Percentiles rank a stretch among this genome's conserved stretches.
Conservation (phyloP, 2,329 filamentous ascomycete species). For the Chrysosporium keratinophilum region DNA sequence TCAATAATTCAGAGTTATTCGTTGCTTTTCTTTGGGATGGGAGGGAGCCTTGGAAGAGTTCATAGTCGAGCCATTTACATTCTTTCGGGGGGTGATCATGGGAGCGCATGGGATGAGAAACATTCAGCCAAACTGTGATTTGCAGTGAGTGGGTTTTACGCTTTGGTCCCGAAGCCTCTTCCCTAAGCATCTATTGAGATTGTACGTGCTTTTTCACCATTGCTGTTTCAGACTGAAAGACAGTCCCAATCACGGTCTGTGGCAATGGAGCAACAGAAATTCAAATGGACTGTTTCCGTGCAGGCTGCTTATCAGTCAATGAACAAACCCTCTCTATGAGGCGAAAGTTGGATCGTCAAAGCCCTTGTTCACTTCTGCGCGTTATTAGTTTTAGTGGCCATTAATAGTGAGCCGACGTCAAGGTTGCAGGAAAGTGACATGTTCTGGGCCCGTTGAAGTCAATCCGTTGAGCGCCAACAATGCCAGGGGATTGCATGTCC, state of each 20-base stretch:
- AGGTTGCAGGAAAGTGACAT: constrained; percentile 9
- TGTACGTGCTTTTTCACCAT: too few relatives aligned
- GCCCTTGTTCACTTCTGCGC: neutral
- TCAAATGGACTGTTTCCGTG: neutral
- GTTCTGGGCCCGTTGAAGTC: constrained; percentile 9
- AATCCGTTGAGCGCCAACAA: constrained; percentile 7
- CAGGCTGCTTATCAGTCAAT: neutral
- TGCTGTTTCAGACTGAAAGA: neutral
- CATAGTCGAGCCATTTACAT: neutral
- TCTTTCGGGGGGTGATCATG: too few relatives aligned
- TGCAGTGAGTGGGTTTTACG: too few relatives aligned
- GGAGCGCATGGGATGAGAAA: too few relatives aligned
- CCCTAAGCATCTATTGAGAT: too few relatives aligned
- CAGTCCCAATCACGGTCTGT: neutral
- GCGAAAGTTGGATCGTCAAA: constrained; percentile 8
- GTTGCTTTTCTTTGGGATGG: constrained; percentile 1
- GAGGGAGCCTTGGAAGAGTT: neutral
- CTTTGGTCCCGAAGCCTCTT: too few relatives aligned
- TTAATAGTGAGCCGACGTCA: constrained; percentile 2
- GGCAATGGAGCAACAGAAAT: neutral
- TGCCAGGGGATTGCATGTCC: constrained; percentile 4
- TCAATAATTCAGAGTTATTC: neutral
- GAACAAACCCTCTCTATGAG: neutral
- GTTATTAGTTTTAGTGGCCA: neutral
- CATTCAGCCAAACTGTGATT: too few relatives aligned